phyloP scores from a whole-genome alignment of 345 rosid genomes.

The Salix koriyanagi region DNA sequence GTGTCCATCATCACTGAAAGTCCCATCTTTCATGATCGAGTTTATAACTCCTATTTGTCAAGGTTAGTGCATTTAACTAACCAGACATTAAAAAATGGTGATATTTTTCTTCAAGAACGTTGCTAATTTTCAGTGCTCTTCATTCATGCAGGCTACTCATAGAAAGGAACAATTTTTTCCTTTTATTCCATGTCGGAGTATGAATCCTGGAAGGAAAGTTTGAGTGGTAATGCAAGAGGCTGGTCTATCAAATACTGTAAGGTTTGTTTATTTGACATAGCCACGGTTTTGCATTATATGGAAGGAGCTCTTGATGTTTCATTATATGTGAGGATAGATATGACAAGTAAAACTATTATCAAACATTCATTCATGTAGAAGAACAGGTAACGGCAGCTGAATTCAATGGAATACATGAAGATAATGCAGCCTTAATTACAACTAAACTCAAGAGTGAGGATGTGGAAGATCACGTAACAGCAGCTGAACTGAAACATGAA shows the following conservation, averaged over 20 bases:
- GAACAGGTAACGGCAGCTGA: no score
- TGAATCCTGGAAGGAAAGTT: slow-evolving; percentile 71
- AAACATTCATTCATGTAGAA: no score
- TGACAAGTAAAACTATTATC: no score
- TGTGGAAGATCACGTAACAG: no score
- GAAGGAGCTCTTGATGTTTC: no score
- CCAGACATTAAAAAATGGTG: no score
- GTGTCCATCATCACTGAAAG: slow-evolving; percentile 86
- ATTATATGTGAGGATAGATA: no score
- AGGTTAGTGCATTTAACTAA: slow-evolving; percentile 43
- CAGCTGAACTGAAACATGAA: no score
- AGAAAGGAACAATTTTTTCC: slow-evolving; percentile 39
- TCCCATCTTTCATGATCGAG: slow-evolving; percentile 84
- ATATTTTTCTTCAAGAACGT: not conserved
- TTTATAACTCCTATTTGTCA: slow-evolving; percentile 91
- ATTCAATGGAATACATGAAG: no score
- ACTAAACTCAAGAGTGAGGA: no score
- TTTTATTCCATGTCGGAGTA: slow-evolving; percentile 97
- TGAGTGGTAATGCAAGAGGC: slow-evolving; percentile 56
- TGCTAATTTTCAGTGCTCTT: not conserved
- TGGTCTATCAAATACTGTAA: slow-evolving; percentile 94
- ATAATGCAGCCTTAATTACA: no score
- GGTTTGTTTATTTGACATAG: slow-evolving; percentile 43
- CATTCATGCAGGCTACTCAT: slow-evolving; percentile 26
- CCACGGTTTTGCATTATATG: no score